Base-by-base conservation (phyloP, 306 rosid species). In the Bauhinia variegata region DNA sequence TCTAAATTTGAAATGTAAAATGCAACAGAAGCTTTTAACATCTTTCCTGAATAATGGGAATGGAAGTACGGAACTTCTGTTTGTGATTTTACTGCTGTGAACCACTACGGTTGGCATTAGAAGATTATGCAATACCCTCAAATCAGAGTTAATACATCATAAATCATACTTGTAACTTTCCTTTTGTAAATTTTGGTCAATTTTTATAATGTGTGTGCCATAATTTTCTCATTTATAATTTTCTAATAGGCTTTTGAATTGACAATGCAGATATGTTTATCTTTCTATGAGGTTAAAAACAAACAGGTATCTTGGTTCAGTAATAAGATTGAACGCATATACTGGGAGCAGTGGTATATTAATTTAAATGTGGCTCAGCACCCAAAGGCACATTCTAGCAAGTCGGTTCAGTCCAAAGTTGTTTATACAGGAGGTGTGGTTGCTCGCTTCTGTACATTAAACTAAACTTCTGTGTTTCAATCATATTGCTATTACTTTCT, bases 291-390 rank as follows among this genome's bases (percentile, higher is more conserved):
- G 77, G 85, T 78, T 9, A 90, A 88, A 84, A 90, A 83, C 74
- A 93, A 88, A 73, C 97, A 88, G 68, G 68, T 83, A 12, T 82
- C 88, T 52, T 95, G 96, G 99, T 95, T 90, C 75, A 81, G 88
- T 70, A 85, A 86, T 81, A 93, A 82, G 81, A 77, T 54, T 63
- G 99, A 90, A 76, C 93, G 95, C 62, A 60, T 83, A 56, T 77
- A 83, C 80, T 95, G 99, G 99, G 99, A 95, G 73, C 99, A 90
- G 63, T 95, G 99, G 99, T 85, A 86, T 80, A 83, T 95, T 68
- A 88, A 86, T 83, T 66, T 95, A 73, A 91, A 95, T 75, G 97
- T 95, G 69, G 77, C 83, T 54, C 97, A 85, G 72, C 87, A 76
- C 46, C 60, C 66, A 5, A 90, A 91, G 82, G 57, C 81, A 38